Evolutionary conservation across 2,329 filamentous ascomycete genomes (phyloP).

Genomic region (Talaromyces verruculosus): DNA sequence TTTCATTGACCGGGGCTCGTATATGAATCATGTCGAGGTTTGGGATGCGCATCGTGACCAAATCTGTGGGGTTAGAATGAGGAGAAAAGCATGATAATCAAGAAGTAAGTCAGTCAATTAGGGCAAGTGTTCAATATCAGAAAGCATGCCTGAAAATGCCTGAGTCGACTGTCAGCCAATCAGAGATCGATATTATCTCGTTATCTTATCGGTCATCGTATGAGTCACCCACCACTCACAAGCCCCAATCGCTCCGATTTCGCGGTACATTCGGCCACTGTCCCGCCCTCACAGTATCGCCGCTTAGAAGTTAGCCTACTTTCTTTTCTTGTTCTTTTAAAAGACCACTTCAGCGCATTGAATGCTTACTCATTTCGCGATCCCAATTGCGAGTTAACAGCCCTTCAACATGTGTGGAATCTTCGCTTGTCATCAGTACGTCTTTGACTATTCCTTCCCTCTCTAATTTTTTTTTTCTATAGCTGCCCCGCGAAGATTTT

Average conservation of each 20-base stretch:
- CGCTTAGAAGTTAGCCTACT: neutral
- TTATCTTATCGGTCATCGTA: constrained; percentile 21
- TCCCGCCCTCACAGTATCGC: constrained; percentile 13
- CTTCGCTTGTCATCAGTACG: constrained; percentile 89
- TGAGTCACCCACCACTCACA: constrained; percentile 23
- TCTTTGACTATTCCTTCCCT: constrained; percentile 27
- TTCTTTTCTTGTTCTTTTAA: constrained; percentile 11
- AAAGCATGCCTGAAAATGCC: neutral
- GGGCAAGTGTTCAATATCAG: neutral
- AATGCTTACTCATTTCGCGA: neutral
- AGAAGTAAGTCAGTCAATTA: neutral
- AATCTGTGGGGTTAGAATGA: neutral
- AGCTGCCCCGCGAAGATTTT: constrained; percentile 15
- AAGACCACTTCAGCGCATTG: neutral
- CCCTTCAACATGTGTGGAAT: constrained; percentile 85
- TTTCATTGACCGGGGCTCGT: neutral
- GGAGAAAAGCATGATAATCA: neutral
- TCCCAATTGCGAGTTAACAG: constrained; percentile 21
- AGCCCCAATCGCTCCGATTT: constrained; percentile 19
- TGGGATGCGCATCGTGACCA: neutral
- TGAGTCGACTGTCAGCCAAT: neutral
- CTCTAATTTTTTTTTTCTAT: constrained; percentile 9
- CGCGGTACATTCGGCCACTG: constrained; percentile 6
- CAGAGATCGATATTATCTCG: neutral
- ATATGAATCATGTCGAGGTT: neutral